Evolutionary conservation across 805 yeast species (phyloP).

Genomic region (Spathaspora girioi): DNA sequence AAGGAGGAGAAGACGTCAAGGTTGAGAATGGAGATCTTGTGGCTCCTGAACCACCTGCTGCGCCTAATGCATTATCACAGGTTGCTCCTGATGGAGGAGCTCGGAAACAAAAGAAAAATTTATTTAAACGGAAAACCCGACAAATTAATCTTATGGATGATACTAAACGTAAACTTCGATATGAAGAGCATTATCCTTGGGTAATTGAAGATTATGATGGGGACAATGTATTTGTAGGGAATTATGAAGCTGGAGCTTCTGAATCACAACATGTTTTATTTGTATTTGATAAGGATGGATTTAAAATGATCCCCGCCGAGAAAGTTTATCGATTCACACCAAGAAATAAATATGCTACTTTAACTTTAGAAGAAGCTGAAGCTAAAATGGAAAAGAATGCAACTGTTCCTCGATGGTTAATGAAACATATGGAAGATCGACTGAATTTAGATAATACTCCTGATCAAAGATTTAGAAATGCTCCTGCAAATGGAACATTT

Average conservation of each 20-base stretch:
- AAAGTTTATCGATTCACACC: slow-evolving; percentile 93
- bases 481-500: slow-evolving; percentile 7
- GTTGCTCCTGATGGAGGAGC: slow-evolving; percentile 95
- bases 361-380: slow-evolving; percentile 95
- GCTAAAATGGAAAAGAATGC: slow-evolving; percentile 81
- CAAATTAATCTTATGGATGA: slow-evolving; percentile 82
- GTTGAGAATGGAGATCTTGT: slow-evolving; percentile 13
- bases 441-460: slow-evolving; percentile 34
- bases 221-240: slow-evolving; percentile 90
- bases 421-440: slow-evolving; percentile 77
- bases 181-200: slow-evolving; percentile 98
- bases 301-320: slow-evolving; percentile 92
- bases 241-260: slow-evolving; percentile 85
- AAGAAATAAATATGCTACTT: slow-evolving; percentile 87
- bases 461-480: slow-evolving; percentile 45
- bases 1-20: slow-evolving; percentile 8
- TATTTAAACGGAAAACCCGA: slow-evolving; percentile 75
- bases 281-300: slow-evolving; percentile 82
- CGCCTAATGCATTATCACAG: slow-evolving; percentile 45
- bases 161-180: slow-evolving; percentile 75
- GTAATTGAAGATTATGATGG: slow-evolving; percentile 96
- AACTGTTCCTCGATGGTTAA: slow-evolving; percentile 88
- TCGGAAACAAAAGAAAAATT: slow-evolving; percentile 54
- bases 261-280: slow-evolving; percentile 79
- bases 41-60: slow-evolving; percentile 11